These are phyloP conservation scores for Pinus tabuliformis DNA, from an alignment of 75 land plant species.

Conservation along the genomic window DNA sequence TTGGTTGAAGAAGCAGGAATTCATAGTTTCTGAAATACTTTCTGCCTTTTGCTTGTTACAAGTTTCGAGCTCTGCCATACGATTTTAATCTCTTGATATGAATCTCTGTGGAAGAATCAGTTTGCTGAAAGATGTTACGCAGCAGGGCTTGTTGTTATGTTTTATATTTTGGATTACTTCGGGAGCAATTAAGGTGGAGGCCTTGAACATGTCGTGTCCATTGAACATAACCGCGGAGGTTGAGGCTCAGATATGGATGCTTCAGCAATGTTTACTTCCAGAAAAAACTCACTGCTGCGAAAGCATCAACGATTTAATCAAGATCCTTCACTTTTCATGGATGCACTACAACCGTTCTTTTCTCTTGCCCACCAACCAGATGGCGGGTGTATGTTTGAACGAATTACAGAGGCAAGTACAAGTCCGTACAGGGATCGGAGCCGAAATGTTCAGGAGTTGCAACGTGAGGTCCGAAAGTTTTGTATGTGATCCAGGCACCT, in stretches of 20 bases:
- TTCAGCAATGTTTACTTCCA: neutral
- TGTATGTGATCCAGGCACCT: neutral
- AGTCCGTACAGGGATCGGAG: neutral
- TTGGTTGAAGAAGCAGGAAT: no score
- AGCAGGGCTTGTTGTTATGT: no score
- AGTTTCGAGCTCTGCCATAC: no score
- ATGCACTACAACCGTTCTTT: neutral
- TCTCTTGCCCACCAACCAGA: neutral
- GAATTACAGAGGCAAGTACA: neutral
- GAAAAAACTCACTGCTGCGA: neutral
- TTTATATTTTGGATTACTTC: no score
- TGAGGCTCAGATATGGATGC: neutral
- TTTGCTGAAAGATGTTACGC: no score
- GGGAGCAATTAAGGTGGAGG: no score
- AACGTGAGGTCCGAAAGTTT: neutral
- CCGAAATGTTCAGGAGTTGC: neutral
- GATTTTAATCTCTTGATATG: no score
- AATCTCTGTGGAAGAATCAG: no score
- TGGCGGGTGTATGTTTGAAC: neutral
- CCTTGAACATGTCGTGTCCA: neutral
- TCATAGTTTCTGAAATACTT: no score
- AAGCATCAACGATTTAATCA: neutral
- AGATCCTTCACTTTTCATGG: slow-evolving; percentile 1
- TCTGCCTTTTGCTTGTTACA: no score
- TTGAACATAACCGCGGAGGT: neutral